Base-by-base conservation (phyloP, 352 stramenopile species). In the Globisporangium solare region DNA sequence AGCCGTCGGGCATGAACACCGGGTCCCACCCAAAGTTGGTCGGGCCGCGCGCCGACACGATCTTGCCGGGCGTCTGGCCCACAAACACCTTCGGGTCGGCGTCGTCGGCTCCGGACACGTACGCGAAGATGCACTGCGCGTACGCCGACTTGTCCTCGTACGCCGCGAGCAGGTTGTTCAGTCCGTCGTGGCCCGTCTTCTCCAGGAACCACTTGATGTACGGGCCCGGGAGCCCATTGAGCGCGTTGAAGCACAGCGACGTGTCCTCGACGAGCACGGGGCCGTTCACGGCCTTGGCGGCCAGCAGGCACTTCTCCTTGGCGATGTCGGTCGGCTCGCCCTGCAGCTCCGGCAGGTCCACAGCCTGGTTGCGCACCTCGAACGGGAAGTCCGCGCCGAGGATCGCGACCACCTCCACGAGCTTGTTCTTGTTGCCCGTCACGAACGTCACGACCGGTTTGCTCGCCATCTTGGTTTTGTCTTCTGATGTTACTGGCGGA, bases 161-260 rank as follows among this genome's bases (percentile, higher is more conserved):
- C 6, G 79, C 93, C 13, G 76, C 74, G 42, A 99, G 70, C 74
- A 99, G 76, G 58, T 97, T 97, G 70, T 98, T 98, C 65, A 86
- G 96, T 43, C 77, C 96, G 47, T 54, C 92, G 82, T 86, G 92
- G 54, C 93, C 94, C 56, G 87, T 97, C 65, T 97, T 98, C 40
- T 98, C 90, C 11, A 99, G 74, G 63, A 99, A 99, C 94, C 96
- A 99, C 78, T 99, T 99, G 63, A 99, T 97, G 76, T 99, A 99
- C 22, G 95, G 92, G 0, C 96, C 96, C 0, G 96, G 96, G 1
- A 99, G 83, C 0, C 89, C 95, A 41, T 87, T 69, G 6, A 99
- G 80, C 50, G 95, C 96, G 66, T 97, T 97, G 73, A 98, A 99
- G 78, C 95, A 98, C 6, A 99, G 75, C 49, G 87, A 97, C 40